Conservation (phyloP, 202 grass and related monocot species). For the Brachypodium distachyon region DNA sequence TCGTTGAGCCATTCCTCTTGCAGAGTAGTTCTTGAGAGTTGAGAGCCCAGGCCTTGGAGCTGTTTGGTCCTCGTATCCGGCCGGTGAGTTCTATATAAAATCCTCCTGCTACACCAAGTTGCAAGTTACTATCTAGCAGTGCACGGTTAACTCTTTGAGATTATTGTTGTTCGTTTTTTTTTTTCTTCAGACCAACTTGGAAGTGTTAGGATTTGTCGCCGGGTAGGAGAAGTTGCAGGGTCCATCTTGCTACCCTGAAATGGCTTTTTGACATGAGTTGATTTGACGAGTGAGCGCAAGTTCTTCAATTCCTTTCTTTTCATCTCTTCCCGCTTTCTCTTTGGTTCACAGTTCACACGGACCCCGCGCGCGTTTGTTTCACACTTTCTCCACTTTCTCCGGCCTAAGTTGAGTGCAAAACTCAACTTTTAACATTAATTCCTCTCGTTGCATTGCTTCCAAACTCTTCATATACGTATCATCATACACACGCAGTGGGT, state of each 20-base stretch:
- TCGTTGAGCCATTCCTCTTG: background rate
- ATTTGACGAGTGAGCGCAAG: constrained; percentile 19
- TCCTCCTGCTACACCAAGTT: background rate
- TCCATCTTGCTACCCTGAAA: constrained; percentile 6
- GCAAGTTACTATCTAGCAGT: background rate
- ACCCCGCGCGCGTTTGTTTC: constrained; percentile 2
- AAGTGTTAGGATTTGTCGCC: background rate
- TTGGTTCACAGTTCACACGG: constrained; percentile 9
- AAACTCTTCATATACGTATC: background rate
- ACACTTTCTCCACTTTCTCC: constrained; percentile 10
- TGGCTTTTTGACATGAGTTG: constrained; percentile 29
- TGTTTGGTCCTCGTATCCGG: background rate
- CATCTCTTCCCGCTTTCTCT: background rate
- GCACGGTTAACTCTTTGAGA: too few species aligned
- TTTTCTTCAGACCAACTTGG: background rate
- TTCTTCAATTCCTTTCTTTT: background rate
- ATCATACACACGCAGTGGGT: background rate
- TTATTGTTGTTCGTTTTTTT: background rate
- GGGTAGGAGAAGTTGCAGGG: background rate
- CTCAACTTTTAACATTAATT: background rate
- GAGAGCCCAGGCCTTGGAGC: background rate
- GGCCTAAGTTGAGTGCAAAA: constrained; percentile 34
- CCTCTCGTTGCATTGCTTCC: background rate
- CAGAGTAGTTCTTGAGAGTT: too few species aligned
- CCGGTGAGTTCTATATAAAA: background rate